A percentile compares a stretch with the other conserved stretches of the same genome.
These are phyloP conservation scores for Mimosa pudica DNA, from an alignment of 306 rosid species.

Conservation along the genomic window DNA sequence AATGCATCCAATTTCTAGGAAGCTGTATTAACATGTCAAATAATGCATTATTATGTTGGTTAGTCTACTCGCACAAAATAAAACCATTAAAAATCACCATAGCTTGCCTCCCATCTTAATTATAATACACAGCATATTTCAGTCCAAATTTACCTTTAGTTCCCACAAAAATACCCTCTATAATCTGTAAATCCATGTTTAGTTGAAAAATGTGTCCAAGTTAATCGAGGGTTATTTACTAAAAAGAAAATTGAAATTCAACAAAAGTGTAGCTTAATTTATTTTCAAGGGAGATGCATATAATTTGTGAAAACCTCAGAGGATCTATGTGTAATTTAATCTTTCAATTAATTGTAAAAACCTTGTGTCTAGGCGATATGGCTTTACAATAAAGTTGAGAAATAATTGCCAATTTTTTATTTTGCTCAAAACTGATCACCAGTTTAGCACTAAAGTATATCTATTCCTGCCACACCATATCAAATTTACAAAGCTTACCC, in stretches of 20 bases:
- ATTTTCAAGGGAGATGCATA: not conserved
- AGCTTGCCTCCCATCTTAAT: not conserved
- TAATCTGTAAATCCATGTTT: not conserved
- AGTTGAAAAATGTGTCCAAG: not conserved
- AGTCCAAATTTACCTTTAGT: not conserved
- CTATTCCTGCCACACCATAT: constrained; percentile 16
- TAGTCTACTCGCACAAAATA: not conserved
- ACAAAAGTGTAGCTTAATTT: not conserved
- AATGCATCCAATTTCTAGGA: constrained; percentile 99
- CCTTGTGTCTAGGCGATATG: not conserved
- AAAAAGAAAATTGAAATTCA: not conserved
- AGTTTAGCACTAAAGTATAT: constrained; percentile 18
- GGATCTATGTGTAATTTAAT: not conserved
- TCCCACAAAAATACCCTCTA: not conserved
- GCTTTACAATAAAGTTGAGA: not conserved
- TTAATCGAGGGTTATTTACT: not conserved
- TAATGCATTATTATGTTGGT: not conserved
- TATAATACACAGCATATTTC: not conserved
- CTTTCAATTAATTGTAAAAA: not conserved
- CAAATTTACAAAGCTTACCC: constrained; percentile 66
- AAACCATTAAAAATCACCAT: constrained; percentile 17
- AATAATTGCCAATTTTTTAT: not conserved
- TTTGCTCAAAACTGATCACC: constrained; percentile 14
- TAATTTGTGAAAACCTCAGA: not conserved
- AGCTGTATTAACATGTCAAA: constrained; percentile 57